These are phyloP conservation scores for Camptophora hylomeconis DNA, from an alignment of 2,329 filamentous ascomycete genomes.

Conservation along the genomic window DNA sequence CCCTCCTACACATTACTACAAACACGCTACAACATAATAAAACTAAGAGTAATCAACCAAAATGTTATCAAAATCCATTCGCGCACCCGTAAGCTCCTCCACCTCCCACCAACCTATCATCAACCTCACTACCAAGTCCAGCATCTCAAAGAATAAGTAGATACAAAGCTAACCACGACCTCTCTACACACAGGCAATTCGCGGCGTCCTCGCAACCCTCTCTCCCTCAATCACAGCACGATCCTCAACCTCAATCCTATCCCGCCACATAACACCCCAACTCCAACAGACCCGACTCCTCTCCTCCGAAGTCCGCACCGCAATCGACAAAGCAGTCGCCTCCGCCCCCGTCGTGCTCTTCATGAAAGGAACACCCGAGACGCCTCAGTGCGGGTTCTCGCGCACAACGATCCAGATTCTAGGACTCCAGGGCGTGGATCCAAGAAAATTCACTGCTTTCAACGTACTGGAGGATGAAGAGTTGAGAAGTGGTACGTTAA, in stretches of 20 bases:
- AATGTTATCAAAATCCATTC: slow-evolving; percentile 8
- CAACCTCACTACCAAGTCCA: too few relatives aligned
- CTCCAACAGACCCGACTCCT: slow-evolving; percentile 42
- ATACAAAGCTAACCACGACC: background rate
- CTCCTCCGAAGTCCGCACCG: slow-evolving; percentile 63
- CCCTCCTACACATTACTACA: too few relatives aligned
- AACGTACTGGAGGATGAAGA: slow-evolving; percentile 91
- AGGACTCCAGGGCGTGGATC: slow-evolving; percentile 87
- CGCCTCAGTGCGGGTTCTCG: slow-evolving; percentile 92
- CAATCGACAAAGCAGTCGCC: slow-evolving; percentile 79
- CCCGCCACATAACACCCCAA: slow-evolving; percentile 14
- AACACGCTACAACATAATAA: too few relatives aligned
- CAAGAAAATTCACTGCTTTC: slow-evolving; percentile 91
- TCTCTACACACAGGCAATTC: slow-evolving; percentile 10
- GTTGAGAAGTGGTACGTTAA: slow-evolving; percentile 57
- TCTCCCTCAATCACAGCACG: slow-evolving; percentile 15
- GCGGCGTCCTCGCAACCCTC: slow-evolving; percentile 12
- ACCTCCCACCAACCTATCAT: background rate
- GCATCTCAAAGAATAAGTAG: background rate
- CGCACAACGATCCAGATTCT: slow-evolving; percentile 89
- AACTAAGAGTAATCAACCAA: background rate
- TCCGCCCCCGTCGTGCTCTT: slow-evolving; percentile 91
- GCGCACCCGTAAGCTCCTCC: slow-evolving; percentile 6
- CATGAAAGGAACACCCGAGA: slow-evolving; percentile 98
- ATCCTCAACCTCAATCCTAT: slow-evolving; percentile 26